A percentile compares a stretch with the other conserved stretches of the same genome.
phyloP scores from a whole-genome alignment of 768 basidiomycete genomes.

The Erythrobasidium yunnanense region DNA sequence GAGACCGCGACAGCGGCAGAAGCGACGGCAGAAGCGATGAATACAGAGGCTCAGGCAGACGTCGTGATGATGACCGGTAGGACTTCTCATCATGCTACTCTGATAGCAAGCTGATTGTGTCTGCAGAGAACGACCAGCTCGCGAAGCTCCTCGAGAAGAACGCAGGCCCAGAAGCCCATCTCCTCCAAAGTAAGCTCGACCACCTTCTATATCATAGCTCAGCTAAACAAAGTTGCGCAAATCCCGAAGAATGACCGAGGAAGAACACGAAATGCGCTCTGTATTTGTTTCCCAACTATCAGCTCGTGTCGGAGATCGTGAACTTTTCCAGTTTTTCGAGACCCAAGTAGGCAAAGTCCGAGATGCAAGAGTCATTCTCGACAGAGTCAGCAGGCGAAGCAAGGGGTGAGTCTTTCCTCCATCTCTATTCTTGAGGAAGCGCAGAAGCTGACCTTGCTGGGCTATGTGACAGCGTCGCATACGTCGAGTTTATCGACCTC shows the following conservation, averaged over 20 bases:
- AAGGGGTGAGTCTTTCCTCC: conserved; percentile 62
- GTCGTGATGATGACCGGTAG: not conserved
- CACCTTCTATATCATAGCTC: not conserved
- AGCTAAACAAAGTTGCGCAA: conserved; percentile 32
- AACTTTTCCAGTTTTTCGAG: conserved; percentile 97
- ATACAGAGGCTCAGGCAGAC: conserved; percentile 40
- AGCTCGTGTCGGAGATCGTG: conserved; percentile 87
- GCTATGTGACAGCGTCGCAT: conserved; percentile 63
- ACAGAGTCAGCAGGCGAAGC: conserved; percentile 85
- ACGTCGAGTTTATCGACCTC: conserved; percentile 87
- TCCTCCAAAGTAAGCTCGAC: not conserved
- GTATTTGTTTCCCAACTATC: conserved; percentile 98
- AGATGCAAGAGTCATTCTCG: conserved; percentile 92
- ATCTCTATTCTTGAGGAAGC: not conserved
- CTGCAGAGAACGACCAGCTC: not conserved
- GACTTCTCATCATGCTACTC: conserved; percentile 50
- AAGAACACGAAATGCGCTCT: conserved; percentile 95
- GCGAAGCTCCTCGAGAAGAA: not conserved
- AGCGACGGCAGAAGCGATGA: not conserved
- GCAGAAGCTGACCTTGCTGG: not conserved
- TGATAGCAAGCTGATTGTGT: conserved; percentile 37
- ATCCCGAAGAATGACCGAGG: conserved; percentile 49
- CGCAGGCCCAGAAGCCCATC: not conserved
- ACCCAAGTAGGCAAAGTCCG: conserved; percentile 87
- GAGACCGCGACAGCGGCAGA: conserved; percentile 14